Conservation (phyloP, 2,329 filamentous ascomycete species). For the Penicillium hordei region DNA sequence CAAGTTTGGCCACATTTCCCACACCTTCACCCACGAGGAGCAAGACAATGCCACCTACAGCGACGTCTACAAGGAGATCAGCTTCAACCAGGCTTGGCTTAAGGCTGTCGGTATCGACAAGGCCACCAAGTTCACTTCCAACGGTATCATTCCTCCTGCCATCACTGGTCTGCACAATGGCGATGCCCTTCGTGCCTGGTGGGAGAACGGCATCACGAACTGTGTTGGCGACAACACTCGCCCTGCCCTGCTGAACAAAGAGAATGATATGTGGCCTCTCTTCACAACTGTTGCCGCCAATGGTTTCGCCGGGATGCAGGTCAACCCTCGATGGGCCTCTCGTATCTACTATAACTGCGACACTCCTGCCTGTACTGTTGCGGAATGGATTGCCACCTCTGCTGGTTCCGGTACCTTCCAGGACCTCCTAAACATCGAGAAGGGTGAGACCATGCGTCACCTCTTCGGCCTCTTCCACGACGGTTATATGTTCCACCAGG, state of each 20-base stretch:
- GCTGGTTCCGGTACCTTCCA: slow-evolving; percentile 55
- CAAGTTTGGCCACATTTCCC: slow-evolving; percentile 59
- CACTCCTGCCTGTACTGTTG: slow-evolving; percentile 54
- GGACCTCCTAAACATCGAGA: slow-evolving; percentile 53
- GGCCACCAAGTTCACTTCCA: slow-evolving; percentile 51
- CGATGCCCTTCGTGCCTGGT: slow-evolving; percentile 61
- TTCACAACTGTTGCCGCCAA: slow-evolving; percentile 53
- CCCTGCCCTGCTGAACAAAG: slow-evolving; percentile 52
- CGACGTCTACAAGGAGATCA: slow-evolving; percentile 58
- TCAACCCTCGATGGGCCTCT: slow-evolving; percentile 62
- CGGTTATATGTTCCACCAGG: slow-evolving; percentile 65
- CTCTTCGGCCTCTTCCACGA: slow-evolving; percentile 58
- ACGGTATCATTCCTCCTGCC: slow-evolving; percentile 61
- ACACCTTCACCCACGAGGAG: slow-evolving; percentile 62
- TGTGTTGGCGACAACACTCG: slow-evolving; percentile 66
- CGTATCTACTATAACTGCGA: slow-evolving; percentile 67
- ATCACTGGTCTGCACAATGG: slow-evolving; percentile 65
- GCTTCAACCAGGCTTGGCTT: slow-evolving; percentile 62
- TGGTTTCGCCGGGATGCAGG: slow-evolving; percentile 56
- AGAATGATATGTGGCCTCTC: slow-evolving; percentile 57
- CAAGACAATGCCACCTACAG: slow-evolving; percentile 61
- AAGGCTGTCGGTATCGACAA: slow-evolving; percentile 52
- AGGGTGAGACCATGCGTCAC: slow-evolving; percentile 56
- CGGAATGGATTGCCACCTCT: slow-evolving; percentile 63
- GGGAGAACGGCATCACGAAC: slow-evolving; percentile 58